These are phyloP conservation scores for Fusarium illudens DNA, from an alignment of 2,329 filamentous ascomycete genomes.

Conservation along the genomic window DNA sequence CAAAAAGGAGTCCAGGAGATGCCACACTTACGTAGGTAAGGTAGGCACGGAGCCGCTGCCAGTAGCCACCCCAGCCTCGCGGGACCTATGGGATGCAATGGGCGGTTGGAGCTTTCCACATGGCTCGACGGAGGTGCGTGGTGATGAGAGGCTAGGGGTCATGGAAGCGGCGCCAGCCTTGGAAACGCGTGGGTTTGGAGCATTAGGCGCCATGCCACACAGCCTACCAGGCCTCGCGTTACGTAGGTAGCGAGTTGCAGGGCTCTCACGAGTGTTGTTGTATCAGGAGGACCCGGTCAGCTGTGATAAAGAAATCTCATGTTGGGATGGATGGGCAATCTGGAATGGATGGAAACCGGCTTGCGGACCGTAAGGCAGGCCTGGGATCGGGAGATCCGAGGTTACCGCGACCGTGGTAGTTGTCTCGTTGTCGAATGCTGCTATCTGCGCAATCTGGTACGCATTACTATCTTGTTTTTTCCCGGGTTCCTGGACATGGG, in stretches of 20 bases:
- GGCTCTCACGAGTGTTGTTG: constrained; percentile 15
- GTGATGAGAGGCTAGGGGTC: constrained; percentile 17
- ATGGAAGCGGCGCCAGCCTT: constrained; percentile 16
- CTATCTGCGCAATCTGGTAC: neutral
- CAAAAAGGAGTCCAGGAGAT: neutral
- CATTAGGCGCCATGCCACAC: constrained; percentile 5
- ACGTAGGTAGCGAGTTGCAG: constrained; percentile 3
- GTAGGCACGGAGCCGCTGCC: constrained; percentile 39
- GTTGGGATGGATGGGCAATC: constrained; percentile 9
- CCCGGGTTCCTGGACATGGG: constrained; percentile 22
- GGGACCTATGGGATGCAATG: constrained; percentile 26
- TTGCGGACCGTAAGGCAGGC: constrained; percentile 15
- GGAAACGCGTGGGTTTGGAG: constrained; percentile 22
- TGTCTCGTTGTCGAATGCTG: constrained; percentile 9
- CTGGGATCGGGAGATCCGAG: constrained; percentile 21
- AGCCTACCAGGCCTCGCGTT: neutral
- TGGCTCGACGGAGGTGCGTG: constrained; percentile 29
- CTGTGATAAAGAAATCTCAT: constrained; percentile 9
- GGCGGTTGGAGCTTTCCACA: constrained; percentile 19
- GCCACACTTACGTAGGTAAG: constrained; percentile 20
- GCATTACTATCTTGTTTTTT: constrained; percentile 14
- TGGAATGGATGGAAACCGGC: constrained; percentile 21
- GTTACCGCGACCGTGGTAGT: constrained; percentile 23
- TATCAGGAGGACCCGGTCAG: neutral
- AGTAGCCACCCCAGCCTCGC: constrained; percentile 31